phyloP scores from a whole-genome alignment of 1,139 yeast genomes.

The Geotrichum klebahnii region DNA sequence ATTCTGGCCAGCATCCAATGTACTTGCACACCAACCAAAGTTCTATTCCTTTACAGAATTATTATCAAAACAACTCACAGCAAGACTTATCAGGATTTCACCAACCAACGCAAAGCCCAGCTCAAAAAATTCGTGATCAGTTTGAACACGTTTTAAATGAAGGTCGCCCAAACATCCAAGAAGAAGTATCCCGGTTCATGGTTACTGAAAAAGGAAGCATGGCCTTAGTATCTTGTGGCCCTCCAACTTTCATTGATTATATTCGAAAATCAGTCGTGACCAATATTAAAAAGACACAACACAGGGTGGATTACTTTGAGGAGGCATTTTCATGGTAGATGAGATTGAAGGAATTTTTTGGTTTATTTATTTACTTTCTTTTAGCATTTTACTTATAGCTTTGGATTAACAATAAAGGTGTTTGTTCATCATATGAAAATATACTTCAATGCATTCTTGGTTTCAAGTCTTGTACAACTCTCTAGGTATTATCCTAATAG shows the following conservation, averaged over 20 bases:
- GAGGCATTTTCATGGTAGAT: slow-evolving; percentile 39
- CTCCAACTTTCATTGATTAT: slow-evolving; percentile 30
- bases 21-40: not conserved
- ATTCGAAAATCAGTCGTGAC: slow-evolving; percentile 30
- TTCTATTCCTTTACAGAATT: slow-evolving; percentile 1
- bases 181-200: slow-evolving; percentile 26
- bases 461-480: too few species aligned
- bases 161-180: slow-evolving; percentile 27
- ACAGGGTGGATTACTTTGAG: slow-evolving; percentile 38
- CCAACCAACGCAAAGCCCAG: not conserved
- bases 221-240: slow-evolving; percentile 32
- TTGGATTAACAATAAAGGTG: too few species aligned
- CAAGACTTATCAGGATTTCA: not conserved
- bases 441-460: too few species aligned
- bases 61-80: not conserved
- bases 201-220: slow-evolving; percentile 24
- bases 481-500: too few species aligned
- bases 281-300: slow-evolving; percentile 27
- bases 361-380: not conserved
- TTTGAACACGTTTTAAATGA: slow-evolving; percentile 12
- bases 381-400: not conserved
- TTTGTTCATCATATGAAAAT: too few species aligned
- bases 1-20: not conserved
- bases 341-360: not conserved
- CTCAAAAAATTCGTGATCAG: slow-evolving; percentile 5